A percentile compares a stretch with the other conserved stretches of the same genome.
Conservation (phyloP, 2,329 filamentous ascomycete genomes). For the Xylariaceae sp. region DNA sequence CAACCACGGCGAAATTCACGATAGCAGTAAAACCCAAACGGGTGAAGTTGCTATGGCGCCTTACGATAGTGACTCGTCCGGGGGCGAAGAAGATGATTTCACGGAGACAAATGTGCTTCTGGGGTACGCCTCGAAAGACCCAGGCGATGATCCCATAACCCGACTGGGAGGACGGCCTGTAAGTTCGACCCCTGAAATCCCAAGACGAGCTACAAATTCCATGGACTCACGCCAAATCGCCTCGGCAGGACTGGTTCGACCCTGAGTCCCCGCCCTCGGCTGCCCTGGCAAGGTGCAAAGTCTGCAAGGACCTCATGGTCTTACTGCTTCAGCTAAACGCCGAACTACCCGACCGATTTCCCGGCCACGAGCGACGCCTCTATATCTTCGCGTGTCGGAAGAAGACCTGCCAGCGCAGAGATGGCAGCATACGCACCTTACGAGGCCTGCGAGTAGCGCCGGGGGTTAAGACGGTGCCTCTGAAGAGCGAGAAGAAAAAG, state of each 20-base stretch:
- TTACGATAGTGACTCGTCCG: conserved; percentile 85
- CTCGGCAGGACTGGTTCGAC: conserved; percentile 74
- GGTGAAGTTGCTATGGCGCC: conserved; percentile 32
- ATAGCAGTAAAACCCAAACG: background rate
- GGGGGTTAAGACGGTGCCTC: conserved; percentile 25
- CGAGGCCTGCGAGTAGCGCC: conserved; percentile 58
- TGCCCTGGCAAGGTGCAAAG: conserved; percentile 75
- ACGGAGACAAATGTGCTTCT: conserved; percentile 84
- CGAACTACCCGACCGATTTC: conserved; percentile 81
- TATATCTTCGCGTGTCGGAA: conserved; percentile 81
- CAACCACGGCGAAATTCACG: background rate
- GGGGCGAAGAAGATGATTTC: conserved; percentile 62
- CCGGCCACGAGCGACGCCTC: conserved; percentile 78
- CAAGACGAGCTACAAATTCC: background rate
- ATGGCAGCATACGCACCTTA: conserved; percentile 74
- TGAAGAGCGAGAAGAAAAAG: conserved; percentile 35
- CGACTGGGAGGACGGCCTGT: conserved; percentile 85
- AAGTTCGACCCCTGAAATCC: conserved; percentile 37
- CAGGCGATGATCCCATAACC: conserved; percentile 77
- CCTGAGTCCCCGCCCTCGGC: conserved; percentile 66
- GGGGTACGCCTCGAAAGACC: conserved; percentile 79
- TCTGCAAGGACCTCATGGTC: conserved; percentile 78
- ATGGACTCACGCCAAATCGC: conserved; percentile 19
- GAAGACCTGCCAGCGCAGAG: conserved; percentile 74
- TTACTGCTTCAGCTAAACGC: conserved; percentile 87